Conservation (phyloP, 495 filamentous ascomycete species). For the Penicillium bialowiezense region DNA sequence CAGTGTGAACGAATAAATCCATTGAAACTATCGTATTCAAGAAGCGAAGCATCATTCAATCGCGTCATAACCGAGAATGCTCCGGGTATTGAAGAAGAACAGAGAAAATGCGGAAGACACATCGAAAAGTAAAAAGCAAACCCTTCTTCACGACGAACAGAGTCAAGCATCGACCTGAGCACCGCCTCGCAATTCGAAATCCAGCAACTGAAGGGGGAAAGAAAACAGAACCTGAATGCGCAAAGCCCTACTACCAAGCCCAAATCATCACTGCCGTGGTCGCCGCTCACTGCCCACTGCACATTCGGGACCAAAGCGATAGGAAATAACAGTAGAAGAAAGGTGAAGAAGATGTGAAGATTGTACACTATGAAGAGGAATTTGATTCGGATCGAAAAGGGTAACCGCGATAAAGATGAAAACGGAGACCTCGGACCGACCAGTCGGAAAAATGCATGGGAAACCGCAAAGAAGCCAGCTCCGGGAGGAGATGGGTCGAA, state of each 20-base stretch:
- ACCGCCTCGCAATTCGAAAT: too few relatives aligned
- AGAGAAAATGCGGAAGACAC: slow-evolving; percentile 4
- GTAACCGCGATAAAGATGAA: slow-evolving; percentile 11
- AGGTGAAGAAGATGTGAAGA: slow-evolving; percentile 23
- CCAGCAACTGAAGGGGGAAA: background rate
- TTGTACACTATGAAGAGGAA: slow-evolving; percentile 34
- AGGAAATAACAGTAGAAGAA: slow-evolving; percentile 1
- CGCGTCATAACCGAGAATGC: background rate
- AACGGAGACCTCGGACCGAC: slow-evolving; percentile 25
- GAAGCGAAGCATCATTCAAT: slow-evolving; percentile 2
- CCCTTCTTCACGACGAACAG: background rate
- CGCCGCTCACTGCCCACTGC: background rate
- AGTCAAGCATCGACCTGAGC: too few relatives aligned
- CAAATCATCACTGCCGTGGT: too few relatives aligned
- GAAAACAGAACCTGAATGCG: background rate
- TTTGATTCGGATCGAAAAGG: background rate
- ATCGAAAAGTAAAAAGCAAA: background rate
- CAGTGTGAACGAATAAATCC: background rate
- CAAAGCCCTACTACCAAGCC: background rate
- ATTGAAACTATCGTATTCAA: background rate
- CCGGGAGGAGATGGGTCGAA: slow-evolving; percentile 13
- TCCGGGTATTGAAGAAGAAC: background rate
- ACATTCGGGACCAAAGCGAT: slow-evolving; percentile 2
- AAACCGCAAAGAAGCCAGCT: slow-evolving; percentile 9
- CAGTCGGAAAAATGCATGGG: slow-evolving; percentile 33